Base-by-base conservation (phyloP, 768 basidiomycete genomes). In the Hydnomerulius pinastri region DNA sequence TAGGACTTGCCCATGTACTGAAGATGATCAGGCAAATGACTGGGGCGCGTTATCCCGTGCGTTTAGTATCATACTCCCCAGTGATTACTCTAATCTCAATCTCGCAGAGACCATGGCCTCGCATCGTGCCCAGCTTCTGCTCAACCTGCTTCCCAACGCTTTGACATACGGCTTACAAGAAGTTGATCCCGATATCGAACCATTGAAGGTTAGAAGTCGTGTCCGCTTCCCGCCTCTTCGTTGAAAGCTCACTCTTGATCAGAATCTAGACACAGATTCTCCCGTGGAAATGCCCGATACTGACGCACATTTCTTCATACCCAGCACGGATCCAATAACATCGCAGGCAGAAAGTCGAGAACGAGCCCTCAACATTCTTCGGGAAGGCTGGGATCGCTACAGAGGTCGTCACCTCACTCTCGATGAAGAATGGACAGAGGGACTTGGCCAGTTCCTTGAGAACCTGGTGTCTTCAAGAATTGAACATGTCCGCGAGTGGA, bases 31-130 rank as follows among this genome's bases (percentile, higher is more conserved):
- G 80, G 73, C 77, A 4, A 80, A 80, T 45, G 81, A 83, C 55
- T 83, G 81, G 81, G 77, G 79, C n/a, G 70, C 80, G 1, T 62
- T 82, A 25, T 80, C 80, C 28, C 80, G 81, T 82, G 50, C 21
- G 78, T 65, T 13, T 17, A 18, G 12, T 17, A 9, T 24, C 3
- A 39, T 21, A 17, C 32, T 6, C 23, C 21, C 24, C 13, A 11
- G 12, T 20, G 23, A 15, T 21, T 20, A 9, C 2, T 10, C 13
- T 2, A 30, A 8, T 43, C 56, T 17, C 39, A 9, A 10, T 21
- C 28, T 42, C 46, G 11, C 48, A 77, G 74, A 76, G 64, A 75
- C 71, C 8, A 68, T 76, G 52, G 68, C 70, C 6, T 67, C 71
- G 12, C 74, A 76, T 64, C 71, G 73, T 15, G 71, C 69, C 3